Conservation (phyloP, 164 flowering plant species). For the Chloranthus sessilifolius region DNA sequence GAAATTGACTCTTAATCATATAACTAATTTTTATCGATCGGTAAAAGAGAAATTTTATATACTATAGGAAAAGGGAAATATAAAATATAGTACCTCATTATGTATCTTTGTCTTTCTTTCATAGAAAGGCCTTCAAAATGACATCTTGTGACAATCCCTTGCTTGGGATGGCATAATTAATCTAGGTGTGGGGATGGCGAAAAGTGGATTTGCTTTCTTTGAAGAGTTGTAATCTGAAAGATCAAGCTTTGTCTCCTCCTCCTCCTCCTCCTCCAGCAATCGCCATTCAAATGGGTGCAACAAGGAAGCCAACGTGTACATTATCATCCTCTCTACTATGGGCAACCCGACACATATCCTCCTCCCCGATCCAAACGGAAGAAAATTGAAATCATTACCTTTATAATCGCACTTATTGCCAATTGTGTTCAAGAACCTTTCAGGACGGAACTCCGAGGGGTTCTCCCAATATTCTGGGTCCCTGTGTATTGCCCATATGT, state of each 20-base stretch:
- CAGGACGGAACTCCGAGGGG: conserved; percentile 31
- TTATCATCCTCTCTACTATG: conserved; percentile 30
- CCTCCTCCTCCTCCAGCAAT: conserved; percentile 10
- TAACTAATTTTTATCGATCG: too few relatives aligned
- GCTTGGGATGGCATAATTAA: too few relatives aligned
- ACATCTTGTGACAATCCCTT: too few relatives aligned
- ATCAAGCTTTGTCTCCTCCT: conserved; percentile 14
- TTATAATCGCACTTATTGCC: conserved; percentile 23
- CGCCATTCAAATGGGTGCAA: conserved; percentile 35
- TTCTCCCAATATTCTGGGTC: conserved; percentile 27
- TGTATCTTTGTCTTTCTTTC: too few relatives aligned
- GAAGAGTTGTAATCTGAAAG: not conserved
- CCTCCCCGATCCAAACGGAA: conserved; percentile 38
- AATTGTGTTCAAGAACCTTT: conserved; percentile 30
- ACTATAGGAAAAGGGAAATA: too few relatives aligned
- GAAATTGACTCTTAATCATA: too few relatives aligned
- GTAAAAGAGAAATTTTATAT: too few relatives aligned
- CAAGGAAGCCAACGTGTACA: conserved; percentile 23
- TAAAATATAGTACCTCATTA: too few relatives aligned
- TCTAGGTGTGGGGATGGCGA: too few relatives aligned
- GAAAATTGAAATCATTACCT: conserved; percentile 31
- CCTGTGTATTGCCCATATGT: conserved; percentile 29
- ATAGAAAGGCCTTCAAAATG: too few relatives aligned
- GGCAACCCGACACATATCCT: conserved; percentile 34
- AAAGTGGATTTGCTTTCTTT: too few relatives aligned